phyloP scores from a whole-genome alignment of 2,329 filamentous ascomycete species.

The Elsinoe perseae region DNA sequence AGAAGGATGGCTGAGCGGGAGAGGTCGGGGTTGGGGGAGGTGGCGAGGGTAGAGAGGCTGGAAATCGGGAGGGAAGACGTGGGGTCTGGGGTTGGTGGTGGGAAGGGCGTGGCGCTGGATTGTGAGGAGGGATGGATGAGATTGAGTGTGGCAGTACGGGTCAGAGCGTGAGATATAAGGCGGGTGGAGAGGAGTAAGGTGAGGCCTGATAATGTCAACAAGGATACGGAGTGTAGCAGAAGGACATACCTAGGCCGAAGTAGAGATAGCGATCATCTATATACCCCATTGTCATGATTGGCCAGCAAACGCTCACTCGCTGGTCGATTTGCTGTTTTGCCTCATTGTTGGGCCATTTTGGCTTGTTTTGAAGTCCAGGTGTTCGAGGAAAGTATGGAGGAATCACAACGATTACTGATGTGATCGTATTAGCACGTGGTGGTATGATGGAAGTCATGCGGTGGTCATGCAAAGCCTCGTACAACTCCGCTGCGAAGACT shows the following conservation, averaged over 20 bases:
- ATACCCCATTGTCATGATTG: background rate
- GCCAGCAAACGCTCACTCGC: background rate
- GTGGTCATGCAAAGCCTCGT: too few species aligned
- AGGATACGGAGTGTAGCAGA: slow-evolving; percentile 21
- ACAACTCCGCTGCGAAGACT: too few species aligned
- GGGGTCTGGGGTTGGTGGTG: slow-evolving; percentile 27
- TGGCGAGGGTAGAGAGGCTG: slow-evolving; percentile 35
- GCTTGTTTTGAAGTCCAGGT: too few species aligned
- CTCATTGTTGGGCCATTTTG: too few species aligned
- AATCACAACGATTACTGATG: too few species aligned
- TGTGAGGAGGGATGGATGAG: slow-evolving; percentile 67
- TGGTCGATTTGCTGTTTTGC: background rate
- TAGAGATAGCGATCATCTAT: slow-evolving; percentile 39
- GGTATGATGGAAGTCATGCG: too few species aligned
- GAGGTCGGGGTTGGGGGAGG: slow-evolving; percentile 38
- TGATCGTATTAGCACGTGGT: too few species aligned
- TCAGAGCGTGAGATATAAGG: slow-evolving; percentile 52
- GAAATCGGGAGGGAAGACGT: slow-evolving; percentile 34
- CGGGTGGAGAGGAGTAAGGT: slow-evolving; percentile 53
- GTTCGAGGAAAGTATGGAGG: too few species aligned
- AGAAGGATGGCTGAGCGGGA: slow-evolving; percentile 30
- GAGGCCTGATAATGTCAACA: slow-evolving; percentile 32
- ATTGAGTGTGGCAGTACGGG: slow-evolving; percentile 54
- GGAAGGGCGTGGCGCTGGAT: slow-evolving; percentile 66
- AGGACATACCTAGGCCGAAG: slow-evolving; percentile 36